phyloP scores from a whole-genome alignment of 495 filamentous ascomycete genomes.

The Podospora conica region DNA sequence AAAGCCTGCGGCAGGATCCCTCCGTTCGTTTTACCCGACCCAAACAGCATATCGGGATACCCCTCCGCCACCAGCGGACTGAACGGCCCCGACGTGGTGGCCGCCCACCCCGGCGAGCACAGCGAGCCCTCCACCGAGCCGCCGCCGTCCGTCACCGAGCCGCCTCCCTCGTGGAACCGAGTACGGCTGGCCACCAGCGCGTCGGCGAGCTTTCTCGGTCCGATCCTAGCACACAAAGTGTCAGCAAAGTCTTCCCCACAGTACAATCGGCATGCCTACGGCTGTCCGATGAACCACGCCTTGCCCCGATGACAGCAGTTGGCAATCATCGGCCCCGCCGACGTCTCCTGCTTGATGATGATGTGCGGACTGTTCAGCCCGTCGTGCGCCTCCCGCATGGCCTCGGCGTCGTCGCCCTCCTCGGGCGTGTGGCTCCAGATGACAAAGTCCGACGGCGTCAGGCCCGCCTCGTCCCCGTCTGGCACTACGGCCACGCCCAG shows the following conservation, averaged over 20 bases:
- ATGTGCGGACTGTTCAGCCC: conserved; percentile 2
- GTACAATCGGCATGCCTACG: conserved; percentile 20
- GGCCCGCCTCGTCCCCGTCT: background rate
- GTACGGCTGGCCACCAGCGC: background rate
- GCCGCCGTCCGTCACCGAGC: background rate
- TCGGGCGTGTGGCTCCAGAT: conserved; percentile 5
- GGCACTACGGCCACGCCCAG: conserved; percentile 21
- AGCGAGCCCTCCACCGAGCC: background rate
- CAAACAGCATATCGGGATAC: background rate
- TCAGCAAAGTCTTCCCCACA: conserved; percentile 5
- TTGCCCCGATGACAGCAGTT: conserved; percentile 14
- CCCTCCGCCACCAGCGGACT: background rate
- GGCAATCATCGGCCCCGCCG: conserved; percentile 14
- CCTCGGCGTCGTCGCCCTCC: background rate
- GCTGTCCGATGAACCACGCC: conserved; percentile 25
- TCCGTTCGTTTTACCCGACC: background rate
- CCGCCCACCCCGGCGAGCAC: background rate
- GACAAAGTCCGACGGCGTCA: conserved; percentile 13
- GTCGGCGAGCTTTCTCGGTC: conserved; percentile 52
- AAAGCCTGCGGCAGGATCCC: background rate
- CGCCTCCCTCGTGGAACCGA: background rate
- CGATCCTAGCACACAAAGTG: conserved; percentile 28
- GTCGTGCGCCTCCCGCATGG: background rate
- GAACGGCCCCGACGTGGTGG: background rate
- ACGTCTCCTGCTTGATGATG: conserved; percentile 9